Evolutionary conservation across 225 moss, liverwort and hornwort species (phyloP).

Genomic region (Sphagnum contortum): DNA sequence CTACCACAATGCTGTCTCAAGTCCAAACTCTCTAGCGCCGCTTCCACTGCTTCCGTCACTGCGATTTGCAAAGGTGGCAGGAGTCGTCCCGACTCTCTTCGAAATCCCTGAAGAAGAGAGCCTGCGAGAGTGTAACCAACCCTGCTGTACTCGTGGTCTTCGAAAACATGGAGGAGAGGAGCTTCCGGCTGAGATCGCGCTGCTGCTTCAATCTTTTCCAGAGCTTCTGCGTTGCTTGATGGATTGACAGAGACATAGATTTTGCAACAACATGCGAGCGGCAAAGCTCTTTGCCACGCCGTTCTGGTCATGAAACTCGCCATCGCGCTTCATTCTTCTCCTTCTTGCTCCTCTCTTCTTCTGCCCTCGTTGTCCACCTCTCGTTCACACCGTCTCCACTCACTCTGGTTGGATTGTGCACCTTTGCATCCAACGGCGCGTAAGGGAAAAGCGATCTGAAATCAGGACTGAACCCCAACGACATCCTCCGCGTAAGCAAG

Average conservation of each 20-base stretch:
- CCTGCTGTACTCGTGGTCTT: constrained; percentile 80
- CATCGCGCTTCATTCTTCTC: too few relatives aligned
- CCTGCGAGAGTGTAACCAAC: constrained; percentile 88
- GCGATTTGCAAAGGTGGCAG: constrained; percentile 28
- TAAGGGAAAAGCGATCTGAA: too few relatives aligned
- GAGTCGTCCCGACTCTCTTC: neutral
- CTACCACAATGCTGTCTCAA: constrained; percentile 66
- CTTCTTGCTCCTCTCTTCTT: too few relatives aligned
- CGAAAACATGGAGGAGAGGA: constrained; percentile 71
- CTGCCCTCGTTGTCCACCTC: too few relatives aligned
- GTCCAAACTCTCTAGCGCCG: constrained; percentile 61
- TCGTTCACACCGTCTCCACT: too few relatives aligned
- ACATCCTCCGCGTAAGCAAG: too few relatives aligned
- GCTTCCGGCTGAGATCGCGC: constrained; percentile 44
- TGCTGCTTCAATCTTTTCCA: constrained; percentile 51
- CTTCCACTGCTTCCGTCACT: constrained; percentile 54
- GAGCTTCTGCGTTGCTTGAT: constrained; percentile 29
- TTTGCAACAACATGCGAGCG: constrained; percentile 83
- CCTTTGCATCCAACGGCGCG: too few relatives aligned
- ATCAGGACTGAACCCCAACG: too few relatives aligned
- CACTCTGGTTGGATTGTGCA: too few relatives aligned
- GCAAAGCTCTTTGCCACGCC: constrained; percentile 4
- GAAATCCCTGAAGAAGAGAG: neutral
- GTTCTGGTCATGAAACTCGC: too few relatives aligned
- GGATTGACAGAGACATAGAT: constrained; percentile 75